phyloP scores from a whole-genome alignment of 2,329 filamentous ascomycete species.

The Penicillium janthinellum region DNA sequence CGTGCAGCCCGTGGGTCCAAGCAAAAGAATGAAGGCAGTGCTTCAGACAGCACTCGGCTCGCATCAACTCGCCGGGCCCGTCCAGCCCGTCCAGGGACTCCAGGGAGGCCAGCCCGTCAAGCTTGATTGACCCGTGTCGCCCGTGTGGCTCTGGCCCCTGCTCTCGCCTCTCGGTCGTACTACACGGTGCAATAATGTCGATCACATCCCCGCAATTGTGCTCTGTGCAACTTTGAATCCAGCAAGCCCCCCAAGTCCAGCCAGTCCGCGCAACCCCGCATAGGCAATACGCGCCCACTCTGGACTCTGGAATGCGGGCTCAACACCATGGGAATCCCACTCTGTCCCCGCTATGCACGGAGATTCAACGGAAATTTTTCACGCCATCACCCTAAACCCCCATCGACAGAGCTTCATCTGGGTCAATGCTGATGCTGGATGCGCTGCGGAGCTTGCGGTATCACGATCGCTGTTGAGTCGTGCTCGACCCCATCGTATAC shows the following conservation, averaged over 20 bases:
- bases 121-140: background rate
- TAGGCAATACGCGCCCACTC: constrained; percentile 16
- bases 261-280: constrained; percentile 15
- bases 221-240: background rate
- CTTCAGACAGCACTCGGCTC: background rate
- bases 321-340: background rate
- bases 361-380: constrained; percentile 26
- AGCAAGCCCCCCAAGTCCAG: background rate
- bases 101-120: background rate
- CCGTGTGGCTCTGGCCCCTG: background rate
- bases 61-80: background rate
- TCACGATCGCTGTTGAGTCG: background rate
- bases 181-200: constrained; percentile 6
- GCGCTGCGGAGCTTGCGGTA: background rate
- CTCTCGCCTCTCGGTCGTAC: background rate
- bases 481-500: background rate
- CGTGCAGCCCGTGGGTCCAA: background rate
- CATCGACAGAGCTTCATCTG: background rate
- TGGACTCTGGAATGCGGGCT: constrained; percentile 8
- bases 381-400: background rate
- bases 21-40: background rate
- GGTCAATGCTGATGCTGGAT: background rate
- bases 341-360: constrained; percentile 14
- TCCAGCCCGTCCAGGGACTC: background rate
- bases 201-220: constrained; percentile 12